phyloP scores from a whole-genome alignment of 2,329 filamentous ascomycete species.

The Fusarium buharicum region DNA sequence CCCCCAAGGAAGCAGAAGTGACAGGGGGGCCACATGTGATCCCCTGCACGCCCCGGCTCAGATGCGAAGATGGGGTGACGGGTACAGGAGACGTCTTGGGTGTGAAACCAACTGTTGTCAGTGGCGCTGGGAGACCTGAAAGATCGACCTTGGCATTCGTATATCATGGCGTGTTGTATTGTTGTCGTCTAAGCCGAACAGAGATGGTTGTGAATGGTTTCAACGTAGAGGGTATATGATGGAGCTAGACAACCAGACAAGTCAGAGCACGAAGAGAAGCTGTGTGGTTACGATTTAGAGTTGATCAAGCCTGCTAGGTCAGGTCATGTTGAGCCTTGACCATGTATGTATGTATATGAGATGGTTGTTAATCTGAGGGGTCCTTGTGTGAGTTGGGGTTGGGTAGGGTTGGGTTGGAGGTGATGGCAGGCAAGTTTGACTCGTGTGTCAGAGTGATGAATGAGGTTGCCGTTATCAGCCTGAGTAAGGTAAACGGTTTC shows the following conservation, averaged over 20 bases:
- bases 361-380: constrained; percentile 7
- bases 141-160: constrained; percentile 21
- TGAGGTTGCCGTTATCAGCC: not conserved
- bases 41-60: not conserved
- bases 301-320: not conserved
- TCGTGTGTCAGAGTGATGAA: not conserved
- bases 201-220: not conserved
- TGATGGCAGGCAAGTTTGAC: not conserved
- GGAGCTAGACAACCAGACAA: not conserved
- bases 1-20: not conserved
- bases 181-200: not conserved
- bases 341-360: constrained; percentile 6
- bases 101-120: not conserved
- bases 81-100: not conserved
- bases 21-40: not conserved
- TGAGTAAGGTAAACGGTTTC: not conserved
- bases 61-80: not conserved
- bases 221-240: not conserved
- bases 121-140: not conserved
- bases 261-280: not conserved
- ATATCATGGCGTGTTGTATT: constrained; percentile 1
- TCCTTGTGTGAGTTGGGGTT: not conserved
- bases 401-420: not conserved
- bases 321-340: constrained; percentile 4
- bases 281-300: constrained; percentile 5